Evolutionary conservation across 1,284 basidiomycete species (phyloP).

Genomic region (Apiotrichum brassicae): DNA sequence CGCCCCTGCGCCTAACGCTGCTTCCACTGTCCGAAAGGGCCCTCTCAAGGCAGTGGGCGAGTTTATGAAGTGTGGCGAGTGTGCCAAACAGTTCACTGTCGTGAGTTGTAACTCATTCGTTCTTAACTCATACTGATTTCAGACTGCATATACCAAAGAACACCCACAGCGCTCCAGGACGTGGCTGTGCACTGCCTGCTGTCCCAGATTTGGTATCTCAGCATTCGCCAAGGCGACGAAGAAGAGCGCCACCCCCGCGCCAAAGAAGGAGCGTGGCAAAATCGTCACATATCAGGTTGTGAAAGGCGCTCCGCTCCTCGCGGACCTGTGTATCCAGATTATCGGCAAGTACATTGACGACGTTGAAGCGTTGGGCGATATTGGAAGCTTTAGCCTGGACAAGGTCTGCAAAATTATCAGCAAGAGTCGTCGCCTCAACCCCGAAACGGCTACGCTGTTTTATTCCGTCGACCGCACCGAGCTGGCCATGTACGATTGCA

Average conservation of each 20-base stretch:
- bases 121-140: neutral
- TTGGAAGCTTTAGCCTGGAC: slow-evolving; percentile 72
- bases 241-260: slow-evolving; percentile 44
- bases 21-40: slow-evolving; percentile 40
- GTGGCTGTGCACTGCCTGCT: slow-evolving; percentile 72
- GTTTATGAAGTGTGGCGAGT: slow-evolving; percentile 74
- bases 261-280: slow-evolving; percentile 41
- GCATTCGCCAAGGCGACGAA: slow-evolving; percentile 66
- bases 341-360: slow-evolving; percentile 82
- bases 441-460: slow-evolving; percentile 73
- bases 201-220: slow-evolving; percentile 65
- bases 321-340: slow-evolving; percentile 73
- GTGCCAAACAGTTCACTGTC: slow-evolving; percentile 78
- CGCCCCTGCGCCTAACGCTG: slow-evolving; percentile 35
- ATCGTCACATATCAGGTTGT: slow-evolving; percentile 64
- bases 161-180: slow-evolving; percentile 58
- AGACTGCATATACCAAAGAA: slow-evolving; percentile 76
- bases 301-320: slow-evolving; percentile 60
- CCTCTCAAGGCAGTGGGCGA: slow-evolving; percentile 64
- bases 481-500: slow-evolving; percentile 82
- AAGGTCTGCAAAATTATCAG: slow-evolving; percentile 77
- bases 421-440: slow-evolving; percentile 75
- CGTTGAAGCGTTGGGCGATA: slow-evolving; percentile 81
- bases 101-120: slow-evolving; percentile 50
- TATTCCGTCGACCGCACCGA: slow-evolving; percentile 65